phyloP scores from a whole-genome alignment of 768 basidiomycete species.

The Tephrocybe sp. region DNA sequence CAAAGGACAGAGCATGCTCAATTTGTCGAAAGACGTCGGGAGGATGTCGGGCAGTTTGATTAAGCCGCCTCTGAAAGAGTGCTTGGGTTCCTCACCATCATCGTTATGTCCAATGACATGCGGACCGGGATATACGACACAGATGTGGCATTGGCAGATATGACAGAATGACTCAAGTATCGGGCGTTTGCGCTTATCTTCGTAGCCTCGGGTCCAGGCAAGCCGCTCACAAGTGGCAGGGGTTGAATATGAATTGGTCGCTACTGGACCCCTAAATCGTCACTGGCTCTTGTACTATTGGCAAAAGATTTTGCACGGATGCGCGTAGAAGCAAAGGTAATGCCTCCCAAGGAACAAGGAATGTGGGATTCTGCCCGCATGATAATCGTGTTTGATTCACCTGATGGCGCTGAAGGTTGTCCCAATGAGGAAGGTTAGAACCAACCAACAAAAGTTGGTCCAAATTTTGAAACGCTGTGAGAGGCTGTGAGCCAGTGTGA shows the following conservation, averaged over 20 bases:
- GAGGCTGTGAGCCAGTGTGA: background rate
- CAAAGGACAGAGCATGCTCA: background rate
- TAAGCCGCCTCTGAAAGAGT: background rate
- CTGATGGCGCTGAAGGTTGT: background rate
- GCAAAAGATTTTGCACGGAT: background rate
- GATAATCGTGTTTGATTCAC: constrained; percentile 3
- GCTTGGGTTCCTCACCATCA: background rate
- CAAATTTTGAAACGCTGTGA: background rate
- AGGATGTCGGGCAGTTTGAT: background rate
- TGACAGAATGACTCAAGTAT: too few species aligned
- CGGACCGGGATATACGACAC: too few species aligned
- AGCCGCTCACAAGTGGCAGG: too few species aligned
- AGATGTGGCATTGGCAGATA: too few species aligned
- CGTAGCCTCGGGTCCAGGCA: too few species aligned
- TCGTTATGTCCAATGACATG: background rate
- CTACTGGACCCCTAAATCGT: too few species aligned
- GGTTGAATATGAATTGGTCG: too few species aligned
- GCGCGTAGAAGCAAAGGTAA: constrained; percentile 20
- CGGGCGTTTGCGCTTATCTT: background rate
- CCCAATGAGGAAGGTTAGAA: constrained; percentile 12
- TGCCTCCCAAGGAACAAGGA: constrained; percentile 28
- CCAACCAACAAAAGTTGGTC: constrained; percentile 5
- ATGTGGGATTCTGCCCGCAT: constrained; percentile 10
- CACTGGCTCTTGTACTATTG: too few species aligned
- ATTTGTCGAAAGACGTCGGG: background rate